A percentile compares a stretch with the other conserved stretches of the same genome.
These are phyloP conservation scores for Hygrophila difformis DNA, from an alignment of 257 asterid genomes.

Conservation along the genomic window DNA sequence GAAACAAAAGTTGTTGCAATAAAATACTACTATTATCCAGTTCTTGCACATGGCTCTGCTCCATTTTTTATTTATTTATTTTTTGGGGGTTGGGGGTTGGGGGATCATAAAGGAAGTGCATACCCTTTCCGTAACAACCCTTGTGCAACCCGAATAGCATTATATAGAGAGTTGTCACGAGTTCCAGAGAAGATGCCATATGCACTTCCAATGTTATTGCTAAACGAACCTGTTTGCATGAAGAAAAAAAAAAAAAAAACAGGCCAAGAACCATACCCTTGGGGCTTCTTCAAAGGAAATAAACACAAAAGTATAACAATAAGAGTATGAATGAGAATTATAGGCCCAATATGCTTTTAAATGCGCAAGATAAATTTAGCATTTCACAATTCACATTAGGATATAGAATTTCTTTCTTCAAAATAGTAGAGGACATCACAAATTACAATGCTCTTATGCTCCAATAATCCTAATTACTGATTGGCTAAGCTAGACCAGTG, in stretches of 20 bases:
- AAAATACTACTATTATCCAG: slow-evolving; percentile 71
- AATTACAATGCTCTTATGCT: not conserved
- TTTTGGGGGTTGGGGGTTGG: no score
- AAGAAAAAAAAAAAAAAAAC: no score
- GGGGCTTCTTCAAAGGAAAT: slow-evolving; percentile 40
- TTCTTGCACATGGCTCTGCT: no score
- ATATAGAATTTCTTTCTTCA: no score
- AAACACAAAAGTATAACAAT: slow-evolving; percentile 12
- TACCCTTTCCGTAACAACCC: slow-evolving; percentile 97
- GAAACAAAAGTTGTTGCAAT: not conserved
- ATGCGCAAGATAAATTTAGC: not conserved
- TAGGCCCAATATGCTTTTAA: not conserved
- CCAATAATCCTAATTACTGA: not conserved
- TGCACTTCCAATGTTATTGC: slow-evolving; percentile 67
- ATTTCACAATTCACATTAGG: no score
- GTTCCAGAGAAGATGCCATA: slow-evolving; percentile 77
- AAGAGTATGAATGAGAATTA: slow-evolving; percentile 8
- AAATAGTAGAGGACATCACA: no score
- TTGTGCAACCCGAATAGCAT: slow-evolving; percentile 96
- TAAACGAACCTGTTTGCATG: slow-evolving; percentile 80
- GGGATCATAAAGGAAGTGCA: no score
- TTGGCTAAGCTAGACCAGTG: not conserved
- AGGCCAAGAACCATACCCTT: no score
- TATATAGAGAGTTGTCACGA: slow-evolving; percentile 91
- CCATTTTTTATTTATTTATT: no score